phyloP scores from a whole-genome alignment of 441 rosid species.

The Hura crepitans region DNA sequence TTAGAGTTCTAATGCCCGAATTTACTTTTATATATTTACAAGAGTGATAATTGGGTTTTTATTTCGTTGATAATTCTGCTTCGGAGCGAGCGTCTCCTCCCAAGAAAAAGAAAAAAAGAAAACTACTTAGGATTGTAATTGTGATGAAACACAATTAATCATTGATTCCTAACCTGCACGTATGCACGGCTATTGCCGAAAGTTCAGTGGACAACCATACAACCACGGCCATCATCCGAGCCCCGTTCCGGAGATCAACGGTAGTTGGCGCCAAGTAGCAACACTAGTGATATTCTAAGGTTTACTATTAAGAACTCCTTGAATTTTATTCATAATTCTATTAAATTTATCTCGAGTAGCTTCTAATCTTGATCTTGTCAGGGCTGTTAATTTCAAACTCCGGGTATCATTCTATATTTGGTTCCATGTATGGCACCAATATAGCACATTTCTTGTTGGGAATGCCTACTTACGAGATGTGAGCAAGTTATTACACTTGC shows the following conservation, averaged over 20 bases:
- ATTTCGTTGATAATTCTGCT: slow-evolving; percentile 14
- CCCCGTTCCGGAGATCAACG: too few relatives aligned
- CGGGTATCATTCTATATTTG: too few relatives aligned
- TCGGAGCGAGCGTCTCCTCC: background rate
- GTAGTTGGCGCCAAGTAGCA: background rate
- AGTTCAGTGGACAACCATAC: background rate
- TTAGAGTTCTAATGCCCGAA: background rate
- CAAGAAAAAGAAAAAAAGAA: too few relatives aligned
- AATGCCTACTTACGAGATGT: slow-evolving; percentile 2
- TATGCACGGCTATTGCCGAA: background rate
- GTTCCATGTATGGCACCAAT: background rate
- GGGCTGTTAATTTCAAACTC: too few relatives aligned
- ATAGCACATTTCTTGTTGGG: background rate
- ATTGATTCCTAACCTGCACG: background rate
- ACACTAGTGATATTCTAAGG: background rate
- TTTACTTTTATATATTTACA: background rate
- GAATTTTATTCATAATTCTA: background rate
- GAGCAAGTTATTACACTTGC: background rate
- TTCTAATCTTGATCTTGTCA: too few relatives aligned
- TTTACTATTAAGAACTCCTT: background rate
- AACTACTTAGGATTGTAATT: background rate
- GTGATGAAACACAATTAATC: background rate
- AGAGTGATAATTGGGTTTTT: background rate
- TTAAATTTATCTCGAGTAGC: background rate
- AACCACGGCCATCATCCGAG: background rate